These are phyloP conservation scores for Xylaria curta DNA, from an alignment of 495 filamentous ascomycete species.

Conservation along the genomic window DNA sequence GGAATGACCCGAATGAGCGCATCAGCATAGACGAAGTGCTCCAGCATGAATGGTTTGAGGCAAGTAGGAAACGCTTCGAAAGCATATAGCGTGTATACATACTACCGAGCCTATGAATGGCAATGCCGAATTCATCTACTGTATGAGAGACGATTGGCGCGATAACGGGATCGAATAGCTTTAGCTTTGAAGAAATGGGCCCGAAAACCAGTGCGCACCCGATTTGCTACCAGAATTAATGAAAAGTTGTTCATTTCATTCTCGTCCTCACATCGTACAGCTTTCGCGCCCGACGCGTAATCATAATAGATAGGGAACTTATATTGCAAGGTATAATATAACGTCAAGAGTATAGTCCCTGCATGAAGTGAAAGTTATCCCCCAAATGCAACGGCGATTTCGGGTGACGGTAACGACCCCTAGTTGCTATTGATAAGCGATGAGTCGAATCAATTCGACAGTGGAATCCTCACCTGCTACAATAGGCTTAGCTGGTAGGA, in stretches of 20 bases:
- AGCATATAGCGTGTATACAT: background rate
- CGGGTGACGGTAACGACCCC: background rate
- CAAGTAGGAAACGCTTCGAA: background rate
- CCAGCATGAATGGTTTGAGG: background rate
- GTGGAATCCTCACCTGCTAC: background rate
- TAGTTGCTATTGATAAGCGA: conserved; percentile 14
- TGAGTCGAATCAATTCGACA: background rate
- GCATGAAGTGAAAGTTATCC: background rate
- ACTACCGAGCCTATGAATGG: background rate
- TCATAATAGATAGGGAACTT: background rate
- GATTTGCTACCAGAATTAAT: background rate
- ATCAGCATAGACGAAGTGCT: conserved; percentile 14
- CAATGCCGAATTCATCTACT: background rate
- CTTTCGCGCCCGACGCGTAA: background rate
- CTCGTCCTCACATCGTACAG: background rate
- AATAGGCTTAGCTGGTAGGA: conserved; percentile 1
- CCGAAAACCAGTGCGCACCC: background rate
- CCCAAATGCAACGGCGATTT: background rate
- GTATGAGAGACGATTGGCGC: background rate
- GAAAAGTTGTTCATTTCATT: background rate
- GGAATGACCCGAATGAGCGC: conserved; percentile 29
- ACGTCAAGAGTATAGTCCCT: background rate
- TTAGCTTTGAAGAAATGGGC: background rate
- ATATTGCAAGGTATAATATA: background rate
- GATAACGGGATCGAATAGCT: background rate